These are phyloP conservation scores for Coccomyxa sp. DNA, from an alignment of 139 green algal genomes.

Conservation along the genomic window DNA sequence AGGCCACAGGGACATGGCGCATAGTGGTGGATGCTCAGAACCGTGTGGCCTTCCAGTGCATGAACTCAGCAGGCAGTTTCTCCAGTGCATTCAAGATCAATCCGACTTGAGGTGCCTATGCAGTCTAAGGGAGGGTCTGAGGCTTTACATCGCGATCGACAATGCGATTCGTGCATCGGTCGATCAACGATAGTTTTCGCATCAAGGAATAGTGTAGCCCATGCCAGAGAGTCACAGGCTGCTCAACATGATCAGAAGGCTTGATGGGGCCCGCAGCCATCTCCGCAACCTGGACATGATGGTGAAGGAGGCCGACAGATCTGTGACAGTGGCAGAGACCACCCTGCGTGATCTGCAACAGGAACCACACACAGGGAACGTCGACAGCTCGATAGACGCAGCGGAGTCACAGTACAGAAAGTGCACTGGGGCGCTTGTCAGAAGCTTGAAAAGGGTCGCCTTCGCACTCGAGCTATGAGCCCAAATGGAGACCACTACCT, in stretches of 20 bases:
- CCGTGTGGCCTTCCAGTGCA: neutral
- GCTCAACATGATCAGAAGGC: neutral
- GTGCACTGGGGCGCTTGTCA: neutral
- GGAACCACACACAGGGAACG: neutral
- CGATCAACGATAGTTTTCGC: neutral
- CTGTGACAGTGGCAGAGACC: neutral
- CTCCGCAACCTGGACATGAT: neutral
- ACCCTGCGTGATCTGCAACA: neutral
- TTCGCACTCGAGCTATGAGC: neutral
- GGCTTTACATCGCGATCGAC: neutral
- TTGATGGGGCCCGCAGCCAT: neutral
- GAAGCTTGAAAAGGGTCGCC: neutral
- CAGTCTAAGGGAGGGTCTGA: neutral
- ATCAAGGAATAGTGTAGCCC: neutral
- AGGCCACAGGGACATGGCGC: neutral
- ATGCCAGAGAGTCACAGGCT: neutral
- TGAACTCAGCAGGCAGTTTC: neutral
- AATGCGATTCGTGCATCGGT: neutral
- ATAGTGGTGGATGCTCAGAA: conserved; percentile 1
- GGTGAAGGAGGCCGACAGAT: neutral
- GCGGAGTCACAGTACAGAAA: neutral
- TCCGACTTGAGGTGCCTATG: neutral
- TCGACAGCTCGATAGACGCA: neutral
- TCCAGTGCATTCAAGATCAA: neutral
- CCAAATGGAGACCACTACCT: neutral